Evolutionary conservation across 2,329 filamentous ascomycete species (phyloP).

Genomic region (Drechslerella coelobrocha): DNA sequence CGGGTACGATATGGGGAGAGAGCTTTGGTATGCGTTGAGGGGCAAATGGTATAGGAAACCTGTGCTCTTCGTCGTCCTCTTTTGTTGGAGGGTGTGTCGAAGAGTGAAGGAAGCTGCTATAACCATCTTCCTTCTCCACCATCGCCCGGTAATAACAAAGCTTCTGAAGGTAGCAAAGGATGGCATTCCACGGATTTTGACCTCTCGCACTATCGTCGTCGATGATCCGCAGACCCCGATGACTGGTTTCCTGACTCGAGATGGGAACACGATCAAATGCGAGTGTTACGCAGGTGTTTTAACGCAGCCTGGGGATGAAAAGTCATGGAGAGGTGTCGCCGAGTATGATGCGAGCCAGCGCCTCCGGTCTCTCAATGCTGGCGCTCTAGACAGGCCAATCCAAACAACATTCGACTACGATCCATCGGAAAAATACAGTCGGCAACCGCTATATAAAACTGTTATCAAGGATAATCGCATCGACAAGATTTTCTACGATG

Average conservation of each 20-base stretch:
- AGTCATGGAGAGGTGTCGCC: conserved; percentile 33
- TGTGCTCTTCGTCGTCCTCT: conserved; percentile 54
- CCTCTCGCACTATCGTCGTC: conserved; percentile 55
- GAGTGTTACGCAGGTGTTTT: conserved; percentile 56
- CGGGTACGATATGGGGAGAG: conserved; percentile 58
- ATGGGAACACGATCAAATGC: conserved; percentile 54
- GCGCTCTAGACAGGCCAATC: conserved; percentile 22
- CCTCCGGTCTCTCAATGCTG: conserved; percentile 32
- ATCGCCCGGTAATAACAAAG: conserved; percentile 56
- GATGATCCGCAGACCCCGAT: conserved; percentile 56
- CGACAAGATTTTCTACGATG: conserved; percentile 57
- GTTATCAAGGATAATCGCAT: conserved; percentile 48
- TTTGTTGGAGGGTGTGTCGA: conserved; percentile 57
- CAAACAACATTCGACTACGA: conserved; percentile 36
- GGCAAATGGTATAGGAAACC: conserved; percentile 54
- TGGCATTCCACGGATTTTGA: conserved; percentile 52
- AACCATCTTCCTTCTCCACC: conserved; percentile 56
- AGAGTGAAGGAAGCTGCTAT: conserved; percentile 57
- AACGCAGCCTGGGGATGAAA: conserved; percentile 48
- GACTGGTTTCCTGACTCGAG: conserved; percentile 56
- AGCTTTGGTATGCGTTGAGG: conserved; percentile 57
- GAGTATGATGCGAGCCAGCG: conserved; percentile 38
- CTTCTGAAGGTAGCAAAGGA: conserved; percentile 56
- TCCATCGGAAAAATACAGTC: conserved; percentile 17
- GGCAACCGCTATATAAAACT: conserved; percentile 31